Percentiles rank a stretch among this genome's conserved stretches.
Evolutionary conservation across 331 rosid species (phyloP).

Genomic region (Arachis monticola): DNA sequence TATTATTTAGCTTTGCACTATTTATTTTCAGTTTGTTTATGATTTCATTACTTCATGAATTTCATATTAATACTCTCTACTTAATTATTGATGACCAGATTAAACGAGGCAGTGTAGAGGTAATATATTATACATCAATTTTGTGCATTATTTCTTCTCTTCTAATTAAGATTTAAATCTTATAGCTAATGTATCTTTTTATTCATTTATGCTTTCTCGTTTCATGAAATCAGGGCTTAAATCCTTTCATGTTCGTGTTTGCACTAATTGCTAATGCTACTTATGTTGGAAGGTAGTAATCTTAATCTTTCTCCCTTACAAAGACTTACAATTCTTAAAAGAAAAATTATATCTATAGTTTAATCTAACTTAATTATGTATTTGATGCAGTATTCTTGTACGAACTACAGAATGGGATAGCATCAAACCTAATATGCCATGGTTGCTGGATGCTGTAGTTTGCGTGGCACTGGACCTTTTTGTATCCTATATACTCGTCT

Average conservation of each 20-base stretch:
- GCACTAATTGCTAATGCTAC: conserved; percentile 75
- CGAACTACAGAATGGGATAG: conserved; percentile 63
- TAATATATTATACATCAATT: conserved; percentile 13
- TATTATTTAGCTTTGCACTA: not conserved
- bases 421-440: conserved; percentile 76
- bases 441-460: conserved; percentile 81
- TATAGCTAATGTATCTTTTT: not conserved
- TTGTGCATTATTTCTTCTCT: not conserved
- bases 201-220: conserved; percentile 14
- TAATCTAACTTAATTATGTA: not conserved
- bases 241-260: conserved; percentile 85
- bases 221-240: conserved; percentile 58
- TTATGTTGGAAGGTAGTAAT: conserved; percentile 68
- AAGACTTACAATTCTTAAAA: conserved; percentile 1
- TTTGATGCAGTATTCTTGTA: conserved; percentile 67
- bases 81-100: conserved; percentile 54
- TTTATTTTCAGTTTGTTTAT: not conserved
- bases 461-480: conserved; percentile 79
- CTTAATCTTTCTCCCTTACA: not conserved
- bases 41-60: not conserved
- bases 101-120: conserved; percentile 89
- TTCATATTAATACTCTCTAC: conserved; percentile 1
- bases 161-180: not conserved
- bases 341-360: not conserved
- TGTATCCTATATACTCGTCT: conserved; percentile 59